A percentile compares a stretch with the other conserved stretches of the same genome.
Evolutionary conservation across 2,329 filamentous ascomycete genomes (phyloP).

Genomic region (Clonostachys chloroleuca): DNA sequence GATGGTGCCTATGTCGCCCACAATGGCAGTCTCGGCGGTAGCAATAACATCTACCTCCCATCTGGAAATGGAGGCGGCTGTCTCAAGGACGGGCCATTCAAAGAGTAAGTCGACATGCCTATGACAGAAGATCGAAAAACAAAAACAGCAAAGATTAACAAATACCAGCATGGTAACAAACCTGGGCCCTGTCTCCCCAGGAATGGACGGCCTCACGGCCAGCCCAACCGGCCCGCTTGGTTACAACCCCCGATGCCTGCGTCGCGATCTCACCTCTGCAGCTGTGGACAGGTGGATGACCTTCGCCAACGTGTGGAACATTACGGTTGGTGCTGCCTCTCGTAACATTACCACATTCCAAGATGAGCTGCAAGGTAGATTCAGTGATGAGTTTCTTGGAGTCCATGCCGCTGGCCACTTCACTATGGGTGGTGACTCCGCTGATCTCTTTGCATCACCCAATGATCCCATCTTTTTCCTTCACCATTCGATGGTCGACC

Average conservation of each 20-base stretch:
- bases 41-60: slow-evolving; percentile 21
- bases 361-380: slow-evolving; percentile 22
- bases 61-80: slow-evolving; percentile 53
- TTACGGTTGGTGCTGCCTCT: slow-evolving; percentile 4
- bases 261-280: slow-evolving; percentile 28
- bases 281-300: slow-evolving; percentile 4
- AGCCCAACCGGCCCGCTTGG: slow-evolving; percentile 10
- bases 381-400: slow-evolving; percentile 12
- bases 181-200: slow-evolving; percentile 20
- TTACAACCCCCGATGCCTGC: slow-evolving; percentile 39
- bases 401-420: slow-evolving; percentile 26
- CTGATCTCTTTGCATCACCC: slow-evolving; percentile 19
- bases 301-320: slow-evolving; percentile 2
- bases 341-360: slow-evolving; percentile 7
- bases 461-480: slow-evolving; percentile 18
- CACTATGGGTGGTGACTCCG: slow-evolving; percentile 24
- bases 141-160: slow-evolving; percentile 21
- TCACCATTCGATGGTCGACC: slow-evolving; percentile 16
- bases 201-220: slow-evolving; percentile 7
- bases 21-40: slow-evolving; percentile 9
- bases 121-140: background rate
- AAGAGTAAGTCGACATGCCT: slow-evolving; percentile 24
- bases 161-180: slow-evolving; percentile 18
- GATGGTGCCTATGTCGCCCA: slow-evolving; percentile 24
- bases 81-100: slow-evolving; percentile 43